Percentiles rank a stretch among this genome's conserved stretches.
These are phyloP conservation scores for Claviceps capensis DNA, from an alignment of 2,329 filamentous ascomycete genomes.

Conservation along the genomic window DNA sequence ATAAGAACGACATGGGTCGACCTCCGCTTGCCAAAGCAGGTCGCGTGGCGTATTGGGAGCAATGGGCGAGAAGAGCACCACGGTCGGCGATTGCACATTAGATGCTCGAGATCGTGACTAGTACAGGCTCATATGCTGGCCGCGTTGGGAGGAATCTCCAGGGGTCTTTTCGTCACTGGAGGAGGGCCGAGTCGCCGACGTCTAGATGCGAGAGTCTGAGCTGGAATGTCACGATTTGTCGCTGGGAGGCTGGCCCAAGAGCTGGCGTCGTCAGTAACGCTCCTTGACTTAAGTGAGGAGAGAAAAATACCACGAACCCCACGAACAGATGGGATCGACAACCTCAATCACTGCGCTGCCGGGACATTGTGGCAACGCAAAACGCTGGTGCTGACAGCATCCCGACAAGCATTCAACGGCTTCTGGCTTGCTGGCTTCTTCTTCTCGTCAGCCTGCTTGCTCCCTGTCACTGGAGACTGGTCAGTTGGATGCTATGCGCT, in stretches of 20 bases:
- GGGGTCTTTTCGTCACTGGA: neutral
- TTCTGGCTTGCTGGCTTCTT: neutral
- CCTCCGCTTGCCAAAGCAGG: neutral
- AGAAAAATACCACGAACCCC: neutral
- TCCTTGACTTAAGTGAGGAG: neutral
- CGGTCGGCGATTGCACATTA: neutral
- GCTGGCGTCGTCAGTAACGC: constrained; percentile 1
- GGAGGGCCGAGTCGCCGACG: neutral
- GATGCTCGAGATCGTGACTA: neutral
- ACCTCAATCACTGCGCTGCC: neutral
- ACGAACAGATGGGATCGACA: neutral
- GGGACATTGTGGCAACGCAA: neutral
- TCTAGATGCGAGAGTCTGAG: neutral
- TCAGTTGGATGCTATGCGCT: neutral
- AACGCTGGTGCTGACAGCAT: neutral
- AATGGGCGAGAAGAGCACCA: neutral
- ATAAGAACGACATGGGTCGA: constrained; percentile 10
- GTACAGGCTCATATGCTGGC: neutral
- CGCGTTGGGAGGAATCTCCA: neutral
- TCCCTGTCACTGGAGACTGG: neutral
- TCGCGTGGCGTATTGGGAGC: neutral
- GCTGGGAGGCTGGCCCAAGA: neutral
- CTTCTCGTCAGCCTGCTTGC: neutral
- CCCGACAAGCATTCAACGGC: neutral
- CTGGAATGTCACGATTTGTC: neutral